phyloP scores from a whole-genome alignment of 768 basidiomycete genomes.

The Baorangia bicolor region DNA sequence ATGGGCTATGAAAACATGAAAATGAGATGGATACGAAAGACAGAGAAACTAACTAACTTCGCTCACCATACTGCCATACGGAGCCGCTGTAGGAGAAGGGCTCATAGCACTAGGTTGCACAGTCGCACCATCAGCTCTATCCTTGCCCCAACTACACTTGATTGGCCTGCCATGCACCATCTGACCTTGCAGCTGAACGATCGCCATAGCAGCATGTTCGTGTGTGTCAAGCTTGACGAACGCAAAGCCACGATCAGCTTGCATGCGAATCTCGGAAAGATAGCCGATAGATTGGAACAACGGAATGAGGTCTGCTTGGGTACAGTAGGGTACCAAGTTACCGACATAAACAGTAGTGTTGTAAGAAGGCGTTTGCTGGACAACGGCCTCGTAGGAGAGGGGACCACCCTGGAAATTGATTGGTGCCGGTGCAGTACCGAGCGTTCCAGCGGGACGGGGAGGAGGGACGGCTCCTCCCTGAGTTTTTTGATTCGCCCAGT shows the following conservation, averaged over 20 bases:
- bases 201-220: conserved; percentile 97
- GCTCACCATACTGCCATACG: conserved; percentile 78
- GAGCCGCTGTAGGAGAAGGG: conserved; percentile 57
- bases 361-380: conserved; percentile 88
- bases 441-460: conserved; percentile 44
- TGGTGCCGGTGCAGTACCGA: conserved; percentile 74
- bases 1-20: conserved; percentile 54
- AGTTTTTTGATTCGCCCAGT: conserved; percentile 99
- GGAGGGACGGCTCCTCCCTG: conserved; percentile 52
- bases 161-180: conserved; percentile 97
- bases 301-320: conserved; percentile 96
- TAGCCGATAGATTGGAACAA: conserved; percentile 99
- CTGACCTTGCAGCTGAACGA: conserved; percentile 94
- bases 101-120: conserved; percentile 54
- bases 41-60: neutral
- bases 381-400: conserved; percentile 89
- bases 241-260: conserved; percentile 97
- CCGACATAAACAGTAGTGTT: conserved; percentile 98
- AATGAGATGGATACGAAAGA: neutral
- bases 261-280: conserved; percentile 98
- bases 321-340: conserved; percentile 95
- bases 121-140: conserved; percentile 72
- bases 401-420: conserved; percentile 91
- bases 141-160: conserved; percentile 99
- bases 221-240: conserved; percentile 99